Conservation (phyloP, 2,329 filamentous ascomycete genomes). For the Cladophialophora bantiana region DNA sequence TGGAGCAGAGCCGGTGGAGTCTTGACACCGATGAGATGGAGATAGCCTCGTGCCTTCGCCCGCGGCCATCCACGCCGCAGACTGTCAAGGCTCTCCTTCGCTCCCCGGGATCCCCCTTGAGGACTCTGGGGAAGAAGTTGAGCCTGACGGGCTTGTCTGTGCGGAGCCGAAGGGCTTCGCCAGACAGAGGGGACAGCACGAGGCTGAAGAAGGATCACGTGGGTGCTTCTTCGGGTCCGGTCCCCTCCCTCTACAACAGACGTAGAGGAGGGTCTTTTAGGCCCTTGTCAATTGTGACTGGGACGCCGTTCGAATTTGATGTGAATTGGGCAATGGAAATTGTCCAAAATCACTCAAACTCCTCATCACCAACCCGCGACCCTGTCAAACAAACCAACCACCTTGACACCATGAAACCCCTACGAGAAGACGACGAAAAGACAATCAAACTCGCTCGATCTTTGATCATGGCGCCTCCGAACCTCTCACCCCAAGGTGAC, state of each 20-base stretch:
- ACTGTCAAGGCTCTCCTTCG: slow-evolving; percentile 19
- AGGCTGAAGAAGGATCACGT: slow-evolving; percentile 28
- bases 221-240: slow-evolving; percentile 17
- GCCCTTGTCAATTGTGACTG: slow-evolving; percentile 34
- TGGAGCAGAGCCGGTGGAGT: slow-evolving; percentile 19
- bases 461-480: slow-evolving; percentile 12
- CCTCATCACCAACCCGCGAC: slow-evolving; percentile 10
- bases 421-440: slow-evolving; percentile 26
- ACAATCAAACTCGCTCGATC: slow-evolving; percentile 17
- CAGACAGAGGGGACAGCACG: slow-evolving; percentile 24
- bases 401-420: slow-evolving; percentile 6
- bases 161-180: slow-evolving; percentile 24
- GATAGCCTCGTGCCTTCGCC: slow-evolving; percentile 17
- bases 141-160: slow-evolving; percentile 27
- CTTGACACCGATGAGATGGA: slow-evolving; percentile 18
- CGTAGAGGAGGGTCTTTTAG: slow-evolving; percentile 9
- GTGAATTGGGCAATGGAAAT: slow-evolving; percentile 28
- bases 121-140: slow-evolving; percentile 28
- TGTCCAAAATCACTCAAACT: slow-evolving; percentile 22
- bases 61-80: slow-evolving; percentile 28
- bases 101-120: slow-evolving; percentile 21
- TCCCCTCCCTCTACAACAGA: slow-evolving; percentile 11
- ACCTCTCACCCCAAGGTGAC: background rate
- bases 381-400: slow-evolving; percentile 13
- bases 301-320: slow-evolving; percentile 36